Evolutionary conservation across 192 early-diverging fungal species (phyloP).

Genomic region (Coemansia umbellata): DNA sequence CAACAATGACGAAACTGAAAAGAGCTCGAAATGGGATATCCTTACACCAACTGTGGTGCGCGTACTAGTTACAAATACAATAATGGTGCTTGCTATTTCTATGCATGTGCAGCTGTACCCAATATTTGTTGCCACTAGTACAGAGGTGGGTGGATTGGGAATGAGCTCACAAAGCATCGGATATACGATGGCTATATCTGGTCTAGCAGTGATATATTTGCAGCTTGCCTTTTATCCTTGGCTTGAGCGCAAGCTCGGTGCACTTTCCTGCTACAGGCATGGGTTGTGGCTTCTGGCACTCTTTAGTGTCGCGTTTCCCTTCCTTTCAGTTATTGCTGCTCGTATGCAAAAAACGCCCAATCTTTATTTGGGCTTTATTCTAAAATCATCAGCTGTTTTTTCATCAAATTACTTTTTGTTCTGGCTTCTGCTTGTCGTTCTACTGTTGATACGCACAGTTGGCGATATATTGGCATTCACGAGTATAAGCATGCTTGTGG

Average conservation of each 20-base stretch:
- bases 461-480: slow-evolving; percentile 28
- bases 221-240: not conserved
- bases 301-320: not conserved
- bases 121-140: slow-evolving; percentile 16
- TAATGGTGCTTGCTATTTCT: slow-evolving; percentile 1
- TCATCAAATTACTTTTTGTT: slow-evolving; percentile 6
- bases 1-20: not conserved
- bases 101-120: slow-evolving; percentile 20
- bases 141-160: slow-evolving; percentile 40
- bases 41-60: slow-evolving; percentile 7
- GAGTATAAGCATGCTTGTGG: slow-evolving; percentile 31
- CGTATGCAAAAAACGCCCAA: not conserved
- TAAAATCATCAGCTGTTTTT: slow-evolving; percentile 49
- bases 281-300: not conserved
- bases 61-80: not conserved
- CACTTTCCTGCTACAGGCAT: not conserved
- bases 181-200: slow-evolving; percentile 56
- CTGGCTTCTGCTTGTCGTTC: slow-evolving; percentile 20
- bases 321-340: not conserved
- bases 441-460: slow-evolving; percentile 16
- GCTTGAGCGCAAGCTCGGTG: not conserved
- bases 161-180: slow-evolving; percentile 34
- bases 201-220: slow-evolving; percentile 38
- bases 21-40: not conserved
- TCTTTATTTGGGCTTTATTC: slow-evolving; percentile 6